Evolutionary conservation across 768 basidiomycete genomes (phyloP).

Genomic region (Coprinellus micaceus): DNA sequence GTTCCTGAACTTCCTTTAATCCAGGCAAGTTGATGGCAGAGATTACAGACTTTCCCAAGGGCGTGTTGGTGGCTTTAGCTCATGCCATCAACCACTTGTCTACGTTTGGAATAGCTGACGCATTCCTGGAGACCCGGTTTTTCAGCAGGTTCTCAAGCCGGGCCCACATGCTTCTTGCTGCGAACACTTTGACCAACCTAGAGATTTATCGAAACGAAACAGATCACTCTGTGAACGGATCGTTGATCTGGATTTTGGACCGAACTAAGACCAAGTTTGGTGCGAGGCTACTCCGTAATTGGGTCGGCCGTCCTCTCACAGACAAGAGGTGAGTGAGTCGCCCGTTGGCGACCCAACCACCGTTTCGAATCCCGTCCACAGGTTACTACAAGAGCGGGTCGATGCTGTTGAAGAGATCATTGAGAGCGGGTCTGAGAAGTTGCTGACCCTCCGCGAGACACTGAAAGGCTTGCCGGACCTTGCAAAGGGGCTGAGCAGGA

Average conservation of each 20-base stretch:
- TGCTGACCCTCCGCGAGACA: slow-evolving; percentile 65
- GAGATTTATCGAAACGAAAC: slow-evolving; percentile 94
- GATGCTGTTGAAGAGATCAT: slow-evolving; percentile 85
- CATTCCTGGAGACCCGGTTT: slow-evolving; percentile 71
- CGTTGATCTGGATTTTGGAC: slow-evolving; percentile 83
- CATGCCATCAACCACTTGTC: slow-evolving; percentile 68
- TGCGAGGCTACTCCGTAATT: slow-evolving; percentile 72
- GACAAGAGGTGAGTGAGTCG: slow-evolving; percentile 52
- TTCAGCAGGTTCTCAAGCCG: slow-evolving; percentile 75
- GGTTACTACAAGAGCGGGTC: slow-evolving; percentile 69
- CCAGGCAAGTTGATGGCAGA: slow-evolving; percentile 61
- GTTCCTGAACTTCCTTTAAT: not conserved
- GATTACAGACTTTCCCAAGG: slow-evolving; percentile 63
- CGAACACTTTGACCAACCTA: slow-evolving; percentile 83
- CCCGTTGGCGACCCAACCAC: not conserved
- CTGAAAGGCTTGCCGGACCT: slow-evolving; percentile 82
- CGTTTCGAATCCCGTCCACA: slow-evolving; percentile 24
- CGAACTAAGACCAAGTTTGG: slow-evolving; percentile 88
- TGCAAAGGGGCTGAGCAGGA: slow-evolving; percentile 77
- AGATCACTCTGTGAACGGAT: slow-evolving; percentile 67
- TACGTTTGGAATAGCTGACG: slow-evolving; percentile 73
- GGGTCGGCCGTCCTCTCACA: slow-evolving; percentile 84
- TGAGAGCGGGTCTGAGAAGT: slow-evolving; percentile 52
- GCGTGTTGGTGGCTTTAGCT: slow-evolving; percentile 68
- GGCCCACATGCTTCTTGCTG: slow-evolving; percentile 83